A percentile compares a stretch with the other conserved stretches of the same genome.
phyloP scores from a whole-genome alignment of 192 early-diverging fungal species.

The Dissophora globulifera region DNA sequence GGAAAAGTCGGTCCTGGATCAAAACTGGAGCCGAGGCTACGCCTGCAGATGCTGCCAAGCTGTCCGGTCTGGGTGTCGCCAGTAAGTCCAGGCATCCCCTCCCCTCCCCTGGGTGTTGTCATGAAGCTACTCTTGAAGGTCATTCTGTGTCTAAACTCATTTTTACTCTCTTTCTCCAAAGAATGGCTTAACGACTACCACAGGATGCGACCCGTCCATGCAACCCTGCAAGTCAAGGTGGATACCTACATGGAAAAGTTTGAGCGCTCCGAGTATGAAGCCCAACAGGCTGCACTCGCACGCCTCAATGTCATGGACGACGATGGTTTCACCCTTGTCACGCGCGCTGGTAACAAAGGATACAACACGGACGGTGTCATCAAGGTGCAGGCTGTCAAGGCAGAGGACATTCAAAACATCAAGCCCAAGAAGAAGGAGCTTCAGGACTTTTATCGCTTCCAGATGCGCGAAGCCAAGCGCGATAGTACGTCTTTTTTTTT shows the following conservation, averaged over 20 bases:
- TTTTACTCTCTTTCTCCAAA: constrained; percentile 1
- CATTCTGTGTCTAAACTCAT: too few relatives aligned
- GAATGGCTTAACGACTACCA: constrained; percentile 60
- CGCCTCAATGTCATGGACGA: constrained; percentile 87
- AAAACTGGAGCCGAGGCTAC: constrained; percentile 46
- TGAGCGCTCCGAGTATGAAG: constrained; percentile 77
- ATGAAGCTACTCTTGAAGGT: too few relatives aligned
- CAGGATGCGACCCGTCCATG: constrained; percentile 48
- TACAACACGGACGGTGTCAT: constrained; percentile 77
- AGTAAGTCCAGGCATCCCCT: constrained; percentile 40
- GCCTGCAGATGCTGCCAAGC: constrained; percentile 52
- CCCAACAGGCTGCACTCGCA: constrained; percentile 69
- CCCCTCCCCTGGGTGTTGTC: background rate
- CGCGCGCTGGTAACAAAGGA: constrained; percentile 71
- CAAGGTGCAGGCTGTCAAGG: constrained; percentile 68
- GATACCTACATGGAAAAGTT: constrained; percentile 83
- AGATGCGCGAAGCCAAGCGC: constrained; percentile 90
- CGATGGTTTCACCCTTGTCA: constrained; percentile 92
- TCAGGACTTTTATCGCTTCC: constrained; percentile 96
- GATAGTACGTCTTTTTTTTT: constrained; percentile 69
- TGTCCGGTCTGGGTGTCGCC: constrained; percentile 61
- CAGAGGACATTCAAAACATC: constrained; percentile 60
- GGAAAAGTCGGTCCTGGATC: constrained; percentile 69
- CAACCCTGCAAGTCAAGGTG: constrained; percentile 68
- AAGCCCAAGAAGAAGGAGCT: constrained; percentile 86